Conservation (phyloP, 2,329 filamentous ascomycete genomes). For the Arthrobotrys musiformis region DNA sequence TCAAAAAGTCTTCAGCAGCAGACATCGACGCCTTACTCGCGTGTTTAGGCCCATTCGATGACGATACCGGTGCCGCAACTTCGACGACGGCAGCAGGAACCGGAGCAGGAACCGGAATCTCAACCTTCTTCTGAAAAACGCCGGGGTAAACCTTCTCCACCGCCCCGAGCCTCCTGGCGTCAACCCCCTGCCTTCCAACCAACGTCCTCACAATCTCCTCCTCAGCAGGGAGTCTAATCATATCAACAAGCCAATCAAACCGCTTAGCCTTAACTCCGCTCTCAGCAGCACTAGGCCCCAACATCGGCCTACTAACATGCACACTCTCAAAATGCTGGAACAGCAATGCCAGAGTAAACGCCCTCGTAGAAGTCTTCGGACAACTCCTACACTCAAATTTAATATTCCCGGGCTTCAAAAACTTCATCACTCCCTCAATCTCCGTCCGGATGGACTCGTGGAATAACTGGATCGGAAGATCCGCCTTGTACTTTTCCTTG, state of each 20-base stretch:
- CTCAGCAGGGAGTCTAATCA: constrained; percentile 71
- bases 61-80: too few species aligned
- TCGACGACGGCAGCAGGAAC: constrained; percentile 22
- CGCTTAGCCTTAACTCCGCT: constrained; percentile 58
- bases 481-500: constrained; percentile 65
- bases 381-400: constrained; percentile 48
- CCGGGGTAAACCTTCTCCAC: constrained; percentile 68
- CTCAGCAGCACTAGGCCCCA: constrained; percentile 57
- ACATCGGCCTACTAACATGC: constrained; percentile 60
- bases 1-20: constrained; percentile 53
- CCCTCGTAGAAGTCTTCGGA: constrained; percentile 41
- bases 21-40: constrained; percentile 52
- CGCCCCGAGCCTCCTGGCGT: constrained; percentile 68
- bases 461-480: constrained; percentile 62
- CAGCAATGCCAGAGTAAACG: constrained; percentile 58
- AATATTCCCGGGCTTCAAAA: constrained; percentile 46
- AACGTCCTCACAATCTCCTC: constrained; percentile 66
- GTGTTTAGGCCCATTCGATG: constrained; percentile 13
- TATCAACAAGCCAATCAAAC: constrained; percentile 70
- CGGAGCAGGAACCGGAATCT: background rate
- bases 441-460: constrained; percentile 61
- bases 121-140: constrained; percentile 60
- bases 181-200: constrained; percentile 68
- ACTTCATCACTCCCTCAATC: constrained; percentile 54
- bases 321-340: constrained; percentile 59